A percentile compares a stretch with the other conserved stretches of the same genome.
Conservation (phyloP, 768 basidiomycete species). For the Amanita muscaria region DNA sequence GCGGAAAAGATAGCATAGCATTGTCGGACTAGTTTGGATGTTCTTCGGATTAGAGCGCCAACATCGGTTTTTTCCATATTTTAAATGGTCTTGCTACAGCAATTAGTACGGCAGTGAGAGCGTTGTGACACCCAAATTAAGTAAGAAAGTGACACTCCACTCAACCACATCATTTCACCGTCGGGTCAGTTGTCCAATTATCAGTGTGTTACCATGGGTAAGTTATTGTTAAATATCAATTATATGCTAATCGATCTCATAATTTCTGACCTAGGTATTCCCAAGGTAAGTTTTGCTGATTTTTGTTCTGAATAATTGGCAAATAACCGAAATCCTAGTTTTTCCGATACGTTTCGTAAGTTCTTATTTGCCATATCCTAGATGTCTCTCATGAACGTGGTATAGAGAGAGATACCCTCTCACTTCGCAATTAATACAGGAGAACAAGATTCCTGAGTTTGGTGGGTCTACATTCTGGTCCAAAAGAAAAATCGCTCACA, state of each 20-base stretch:
- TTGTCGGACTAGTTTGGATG: too few relatives aligned
- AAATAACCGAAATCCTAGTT: constrained; percentile 44
- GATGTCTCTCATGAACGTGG: not conserved
- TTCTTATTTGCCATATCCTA: constrained; percentile 9
- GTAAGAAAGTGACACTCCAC: too few relatives aligned
- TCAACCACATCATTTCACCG: too few relatives aligned
- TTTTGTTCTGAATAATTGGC: not conserved
- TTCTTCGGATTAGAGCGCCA: too few relatives aligned
- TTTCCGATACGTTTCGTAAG: constrained; percentile 93
- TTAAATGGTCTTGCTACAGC: too few relatives aligned
- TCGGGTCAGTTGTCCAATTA: not conserved
- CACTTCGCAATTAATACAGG: constrained; percentile 94
- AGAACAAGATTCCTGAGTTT: constrained; percentile 98
- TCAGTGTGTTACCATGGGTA: constrained; percentile 8
- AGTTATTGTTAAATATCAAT: not conserved
- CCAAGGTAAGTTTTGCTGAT: constrained; percentile 40
- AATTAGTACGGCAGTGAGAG: too few relatives aligned
- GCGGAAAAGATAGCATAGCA: too few relatives aligned
- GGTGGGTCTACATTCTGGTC: constrained; percentile 37
- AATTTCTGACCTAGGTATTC: constrained; percentile 37
- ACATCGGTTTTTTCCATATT: too few relatives aligned
- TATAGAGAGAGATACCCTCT: constrained; percentile 92
- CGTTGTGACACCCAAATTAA: too few relatives aligned
- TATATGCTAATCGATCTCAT: not conserved
- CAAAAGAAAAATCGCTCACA: constrained; percentile 1